These are phyloP conservation scores for Musa troglodytarum DNA, from an alignment of 176 grass and related monocot species.

Conservation along the genomic window DNA sequence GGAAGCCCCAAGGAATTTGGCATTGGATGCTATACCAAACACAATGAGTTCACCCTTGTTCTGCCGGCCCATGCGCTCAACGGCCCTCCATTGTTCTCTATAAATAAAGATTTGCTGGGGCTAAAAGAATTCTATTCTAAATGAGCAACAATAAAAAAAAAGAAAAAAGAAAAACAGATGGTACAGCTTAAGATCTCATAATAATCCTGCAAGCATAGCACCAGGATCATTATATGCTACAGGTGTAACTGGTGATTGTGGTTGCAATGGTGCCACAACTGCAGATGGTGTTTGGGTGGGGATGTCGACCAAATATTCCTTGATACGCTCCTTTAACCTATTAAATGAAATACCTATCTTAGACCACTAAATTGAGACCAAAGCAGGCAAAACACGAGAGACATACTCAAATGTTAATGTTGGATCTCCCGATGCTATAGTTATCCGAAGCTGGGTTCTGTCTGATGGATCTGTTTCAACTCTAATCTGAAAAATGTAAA, in stretches of 20 bases:
- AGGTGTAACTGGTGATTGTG: conserved; percentile 40
- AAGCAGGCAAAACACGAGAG: conserved; percentile 8
- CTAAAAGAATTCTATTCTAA: conserved; percentile 4
- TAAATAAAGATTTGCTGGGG: conserved; percentile 32
- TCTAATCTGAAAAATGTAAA: conserved; percentile 39
- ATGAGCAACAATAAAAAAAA: conserved; percentile 1
- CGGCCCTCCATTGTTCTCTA: conserved; percentile 20
- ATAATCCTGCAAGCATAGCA: conserved; percentile 76
- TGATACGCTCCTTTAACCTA: conserved; percentile 93
- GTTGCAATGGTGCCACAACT: conserved; percentile 26
- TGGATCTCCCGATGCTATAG: conserved; percentile 80
- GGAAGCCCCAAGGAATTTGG: neutral
- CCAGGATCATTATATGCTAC: conserved; percentile 66
- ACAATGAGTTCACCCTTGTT: no score
- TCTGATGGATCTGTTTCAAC: conserved; percentile 96
- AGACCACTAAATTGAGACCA: neutral
- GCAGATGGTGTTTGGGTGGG: conserved; percentile 28
- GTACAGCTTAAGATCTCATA: conserved; percentile 38
- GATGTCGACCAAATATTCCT: conserved; percentile 73
- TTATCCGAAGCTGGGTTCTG: conserved; percentile 88
- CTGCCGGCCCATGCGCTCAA: conserved; percentile 18
- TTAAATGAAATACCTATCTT: conserved; percentile 10
- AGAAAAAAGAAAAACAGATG: conserved; percentile 20
- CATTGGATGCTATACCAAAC: no score
- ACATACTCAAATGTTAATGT: conserved; percentile 83